A percentile compares a stretch with the other conserved stretches of the same genome.
Conservation (phyloP, 495 filamentous ascomycete species). For the Penicillium riverlandense region DNA sequence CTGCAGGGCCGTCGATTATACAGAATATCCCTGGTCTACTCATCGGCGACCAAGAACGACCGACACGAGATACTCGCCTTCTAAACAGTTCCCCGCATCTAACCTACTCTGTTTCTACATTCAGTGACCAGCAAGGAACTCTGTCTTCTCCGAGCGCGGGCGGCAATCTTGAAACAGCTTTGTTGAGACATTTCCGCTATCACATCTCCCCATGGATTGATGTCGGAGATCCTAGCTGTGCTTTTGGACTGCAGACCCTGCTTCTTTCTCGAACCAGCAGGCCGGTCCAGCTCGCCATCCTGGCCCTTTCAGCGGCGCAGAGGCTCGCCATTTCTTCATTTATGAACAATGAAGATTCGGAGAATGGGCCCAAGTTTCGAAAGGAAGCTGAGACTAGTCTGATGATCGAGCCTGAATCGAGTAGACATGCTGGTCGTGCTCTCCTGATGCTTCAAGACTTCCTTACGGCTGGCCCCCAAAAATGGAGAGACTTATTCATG, state of each 20-base stretch:
- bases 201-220: constrained; percentile 21
- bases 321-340: constrained; percentile 4
- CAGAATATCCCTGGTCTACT: not conserved
- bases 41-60: not conserved
- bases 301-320: constrained; percentile 14
- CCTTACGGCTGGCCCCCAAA: constrained; percentile 9
- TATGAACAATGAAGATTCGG: constrained; percentile 2
- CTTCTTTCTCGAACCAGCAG: constrained; percentile 15
- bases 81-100: not conserved
- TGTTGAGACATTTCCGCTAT: constrained; percentile 20
- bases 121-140: not conserved
- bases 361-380: constrained; percentile 9
- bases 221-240: constrained; percentile 15
- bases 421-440: constrained; percentile 7
- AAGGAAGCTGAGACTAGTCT: constrained; percentile 11
- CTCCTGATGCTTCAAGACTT: constrained; percentile 13
- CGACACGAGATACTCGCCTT: not conserved
- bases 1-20: constrained; percentile 1
- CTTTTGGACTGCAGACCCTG: constrained; percentile 12
- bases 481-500: constrained; percentile 7
- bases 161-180: constrained; percentile 14
- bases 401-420: constrained; percentile 4
- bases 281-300: constrained; percentile 12
- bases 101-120: too few species aligned
- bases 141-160: not conserved